Conservation (phyloP, 2,329 filamentous ascomycete genomes). For the Aurifilum marmelostoma region DNA sequence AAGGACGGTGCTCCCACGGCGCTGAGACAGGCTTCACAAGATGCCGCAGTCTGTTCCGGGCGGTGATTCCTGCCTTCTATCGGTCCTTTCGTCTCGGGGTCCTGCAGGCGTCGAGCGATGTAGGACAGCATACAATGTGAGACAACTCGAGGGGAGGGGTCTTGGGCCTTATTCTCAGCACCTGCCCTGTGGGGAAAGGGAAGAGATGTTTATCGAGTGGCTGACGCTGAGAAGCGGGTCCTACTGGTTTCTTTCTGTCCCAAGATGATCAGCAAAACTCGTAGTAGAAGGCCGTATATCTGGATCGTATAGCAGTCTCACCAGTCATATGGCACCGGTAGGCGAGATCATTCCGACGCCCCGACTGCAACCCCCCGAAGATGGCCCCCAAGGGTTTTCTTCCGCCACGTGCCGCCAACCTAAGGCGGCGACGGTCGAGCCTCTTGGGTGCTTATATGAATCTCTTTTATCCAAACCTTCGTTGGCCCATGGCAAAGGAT, state of each 20-base stretch:
- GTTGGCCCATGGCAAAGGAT: not conserved
- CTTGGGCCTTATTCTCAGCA: not conserved
- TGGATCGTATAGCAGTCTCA: not conserved
- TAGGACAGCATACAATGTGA: slow-evolving; percentile 23
- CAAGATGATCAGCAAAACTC: not conserved
- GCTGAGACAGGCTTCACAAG: slow-evolving; percentile 23
- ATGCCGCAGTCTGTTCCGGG: slow-evolving; percentile 19
- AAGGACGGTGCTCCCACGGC: slow-evolving; percentile 21
- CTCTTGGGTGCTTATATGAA: not conserved
- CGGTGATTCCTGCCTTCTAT: not conserved
- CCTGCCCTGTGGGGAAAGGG: not conserved
- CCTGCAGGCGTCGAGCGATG: slow-evolving; percentile 19
- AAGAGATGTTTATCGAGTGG: not conserved
- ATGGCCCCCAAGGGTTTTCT: not conserved
- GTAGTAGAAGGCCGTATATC: too few species aligned
- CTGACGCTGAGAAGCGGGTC: not conserved
- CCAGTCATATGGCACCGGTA: not conserved
- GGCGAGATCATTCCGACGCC: not conserved
- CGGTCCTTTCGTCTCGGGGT: slow-evolving; percentile 20
- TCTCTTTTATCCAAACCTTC: not conserved
- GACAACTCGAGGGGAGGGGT: slow-evolving; percentile 15
- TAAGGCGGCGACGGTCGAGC: not conserved
- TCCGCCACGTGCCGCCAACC: not conserved
- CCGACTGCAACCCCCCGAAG: not conserved
- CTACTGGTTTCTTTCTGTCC: not conserved